Conservation (phyloP, 306 rosid species). For the Hippophae tibetana region DNA sequence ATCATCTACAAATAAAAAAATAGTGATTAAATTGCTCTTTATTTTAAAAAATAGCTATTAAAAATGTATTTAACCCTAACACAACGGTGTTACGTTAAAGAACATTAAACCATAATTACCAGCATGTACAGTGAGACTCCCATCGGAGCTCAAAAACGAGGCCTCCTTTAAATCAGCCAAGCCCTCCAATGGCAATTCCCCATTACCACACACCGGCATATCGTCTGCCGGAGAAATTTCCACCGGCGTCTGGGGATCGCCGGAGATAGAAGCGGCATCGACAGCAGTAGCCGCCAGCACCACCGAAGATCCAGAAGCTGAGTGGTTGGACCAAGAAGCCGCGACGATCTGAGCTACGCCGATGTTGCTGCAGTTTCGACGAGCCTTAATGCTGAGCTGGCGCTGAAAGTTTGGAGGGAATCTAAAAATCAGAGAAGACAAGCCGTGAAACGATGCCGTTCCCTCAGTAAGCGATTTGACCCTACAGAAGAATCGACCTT, state of each 20-base stretch:
- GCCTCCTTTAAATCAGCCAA: conserved; percentile 36
- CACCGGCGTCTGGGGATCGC: conserved; percentile 28
- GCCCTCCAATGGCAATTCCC: conserved; percentile 29
- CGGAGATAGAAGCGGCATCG: conserved; percentile 39
- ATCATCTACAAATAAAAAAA: too few species aligned
- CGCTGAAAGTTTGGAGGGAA: conserved; percentile 92
- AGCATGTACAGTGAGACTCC: conserved; percentile 66
- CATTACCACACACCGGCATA: conserved; percentile 41
- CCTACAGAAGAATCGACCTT: conserved; percentile 11
- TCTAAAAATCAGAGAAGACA: conserved; percentile 43
- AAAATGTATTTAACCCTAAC: not conserved
- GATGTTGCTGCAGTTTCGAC: conserved; percentile 94
- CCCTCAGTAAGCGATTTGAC: conserved; percentile 5
- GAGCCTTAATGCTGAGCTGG: conserved; percentile 87
- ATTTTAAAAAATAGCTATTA: too few species aligned
- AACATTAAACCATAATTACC: conserved; percentile 25
- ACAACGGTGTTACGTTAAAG: not conserved
- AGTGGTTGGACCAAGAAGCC: conserved; percentile 83
- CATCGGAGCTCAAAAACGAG: conserved; percentile 61
- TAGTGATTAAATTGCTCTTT: too few species aligned
- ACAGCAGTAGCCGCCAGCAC: conserved; percentile 43
- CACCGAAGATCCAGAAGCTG: conserved; percentile 22
- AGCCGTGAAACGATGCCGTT: conserved; percentile 14
- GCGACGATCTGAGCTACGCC: conserved; percentile 98
- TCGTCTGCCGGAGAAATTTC: conserved; percentile 35